These are phyloP conservation scores for Nematodospora anomalae DNA, from an alignment of 1,139 yeast genomes.

Conservation along the genomic window DNA sequence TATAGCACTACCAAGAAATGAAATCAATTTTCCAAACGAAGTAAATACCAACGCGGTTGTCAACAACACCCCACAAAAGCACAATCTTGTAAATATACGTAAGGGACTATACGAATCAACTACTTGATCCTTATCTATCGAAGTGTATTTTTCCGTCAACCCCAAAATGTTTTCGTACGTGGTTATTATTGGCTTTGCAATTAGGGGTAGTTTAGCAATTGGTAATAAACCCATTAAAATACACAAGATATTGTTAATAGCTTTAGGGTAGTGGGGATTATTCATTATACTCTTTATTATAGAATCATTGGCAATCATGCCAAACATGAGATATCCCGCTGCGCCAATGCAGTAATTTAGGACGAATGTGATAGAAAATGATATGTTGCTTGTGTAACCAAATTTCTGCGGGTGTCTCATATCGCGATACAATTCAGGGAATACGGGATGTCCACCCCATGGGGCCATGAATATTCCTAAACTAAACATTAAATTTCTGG, in stretches of 20 bases:
- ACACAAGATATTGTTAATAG: conserved; percentile 32
- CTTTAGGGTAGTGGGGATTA: conserved; percentile 33
- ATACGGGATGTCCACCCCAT: conserved; percentile 90
- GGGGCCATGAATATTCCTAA: conserved; percentile 82
- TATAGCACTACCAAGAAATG: conserved; percentile 78
- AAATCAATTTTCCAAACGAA: conserved; percentile 79
- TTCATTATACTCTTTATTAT: conserved; percentile 39
- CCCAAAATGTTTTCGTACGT: conserved; percentile 34
- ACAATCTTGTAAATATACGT: conserved; percentile 20
- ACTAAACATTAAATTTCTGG: conserved; percentile 53
- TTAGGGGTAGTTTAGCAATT: conserved; percentile 41
- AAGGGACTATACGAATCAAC: conserved; percentile 17
- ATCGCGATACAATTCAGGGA: conserved; percentile 76
- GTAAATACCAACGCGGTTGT: conserved; percentile 61
- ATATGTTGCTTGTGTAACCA: conserved; percentile 25
- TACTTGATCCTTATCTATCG: conserved; percentile 8
- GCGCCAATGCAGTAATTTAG: conserved; percentile 36
- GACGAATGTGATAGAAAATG: conserved; percentile 35
- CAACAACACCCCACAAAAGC: conserved; percentile 31
- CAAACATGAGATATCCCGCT: conserved; percentile 45
- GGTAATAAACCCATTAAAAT: conserved; percentile 42
- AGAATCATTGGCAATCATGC: conserved; percentile 36
- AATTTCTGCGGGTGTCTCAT: conserved; percentile 71
- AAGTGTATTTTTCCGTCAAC: conserved; percentile 13
- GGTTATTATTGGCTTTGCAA: conserved; percentile 41